Percentiles rank a stretch among this genome's conserved stretches.
Conservation (phyloP, 352 stramenopile genomes). For the Phytophthora crassamura region DNA sequence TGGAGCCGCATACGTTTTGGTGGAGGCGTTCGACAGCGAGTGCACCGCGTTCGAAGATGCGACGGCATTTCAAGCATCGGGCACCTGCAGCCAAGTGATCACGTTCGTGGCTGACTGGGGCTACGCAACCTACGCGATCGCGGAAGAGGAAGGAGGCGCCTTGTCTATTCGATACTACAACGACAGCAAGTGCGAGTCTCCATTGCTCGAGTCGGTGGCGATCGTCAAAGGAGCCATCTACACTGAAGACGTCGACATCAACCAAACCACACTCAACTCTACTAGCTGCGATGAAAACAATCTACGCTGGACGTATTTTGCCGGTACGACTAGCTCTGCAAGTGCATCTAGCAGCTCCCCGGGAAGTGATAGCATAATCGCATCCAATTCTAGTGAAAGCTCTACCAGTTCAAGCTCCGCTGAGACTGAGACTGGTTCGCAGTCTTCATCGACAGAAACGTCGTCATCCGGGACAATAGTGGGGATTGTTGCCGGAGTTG, state of each 20-base stretch:
- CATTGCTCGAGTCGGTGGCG: background rate
- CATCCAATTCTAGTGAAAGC: background rate
- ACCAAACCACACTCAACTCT: background rate
- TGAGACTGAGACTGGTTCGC: background rate
- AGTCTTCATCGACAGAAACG: background rate
- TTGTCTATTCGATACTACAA: conserved; percentile 3
- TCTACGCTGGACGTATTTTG: background rate
- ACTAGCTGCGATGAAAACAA: background rate
- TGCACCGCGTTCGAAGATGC: background rate
- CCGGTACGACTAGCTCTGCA: background rate
- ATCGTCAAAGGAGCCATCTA: background rate
- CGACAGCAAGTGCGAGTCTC: background rate
- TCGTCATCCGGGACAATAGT: background rate
- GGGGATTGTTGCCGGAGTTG: background rate
- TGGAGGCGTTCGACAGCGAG: conserved; percentile 2
- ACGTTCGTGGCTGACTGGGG: background rate
- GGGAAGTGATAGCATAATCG: no score
- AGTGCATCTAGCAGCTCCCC: background rate
- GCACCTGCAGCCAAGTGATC: background rate
- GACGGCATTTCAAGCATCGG: background rate
- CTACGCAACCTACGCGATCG: background rate
- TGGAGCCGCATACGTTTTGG: background rate
- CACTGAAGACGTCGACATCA: background rate
- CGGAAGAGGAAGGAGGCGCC: background rate
- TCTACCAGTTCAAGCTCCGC: background rate